Conservation (phyloP, 495 filamentous ascomycete genomes). For the Daldinia caldariorum region DNA sequence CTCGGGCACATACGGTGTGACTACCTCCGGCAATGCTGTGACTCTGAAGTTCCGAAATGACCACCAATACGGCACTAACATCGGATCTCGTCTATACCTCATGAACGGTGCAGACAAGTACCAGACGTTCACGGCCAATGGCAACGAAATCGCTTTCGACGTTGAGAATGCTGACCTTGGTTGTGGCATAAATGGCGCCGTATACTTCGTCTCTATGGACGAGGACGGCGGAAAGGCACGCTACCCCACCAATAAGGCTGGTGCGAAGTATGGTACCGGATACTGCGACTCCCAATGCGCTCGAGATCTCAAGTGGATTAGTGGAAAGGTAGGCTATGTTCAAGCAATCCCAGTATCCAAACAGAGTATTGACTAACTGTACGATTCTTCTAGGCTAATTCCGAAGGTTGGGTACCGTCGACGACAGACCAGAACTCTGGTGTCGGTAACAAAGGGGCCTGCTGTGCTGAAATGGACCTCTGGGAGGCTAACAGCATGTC, state of each 20-base stretch:
- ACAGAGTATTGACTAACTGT: background rate
- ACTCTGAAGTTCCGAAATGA: constrained; percentile 64
- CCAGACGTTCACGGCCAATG: constrained; percentile 62
- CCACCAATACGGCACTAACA: constrained; percentile 53
- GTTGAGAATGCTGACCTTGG: constrained; percentile 62
- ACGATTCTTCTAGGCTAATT: constrained; percentile 56
- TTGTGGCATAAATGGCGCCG: constrained; percentile 66
- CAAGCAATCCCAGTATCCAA: background rate
- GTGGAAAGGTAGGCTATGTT: constrained; percentile 50
- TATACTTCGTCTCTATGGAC: constrained; percentile 68
- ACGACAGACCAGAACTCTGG: constrained; percentile 66
- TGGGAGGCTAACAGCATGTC: constrained; percentile 75
- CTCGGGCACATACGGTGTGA: constrained; percentile 58
- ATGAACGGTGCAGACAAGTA: constrained; percentile 62
- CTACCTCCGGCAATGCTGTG: constrained; percentile 54
- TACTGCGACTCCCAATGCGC: constrained; percentile 69
- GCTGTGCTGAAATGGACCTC: constrained; percentile 79
- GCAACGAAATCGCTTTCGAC: constrained; percentile 68
- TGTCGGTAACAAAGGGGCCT: constrained; percentile 65
- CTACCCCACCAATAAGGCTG: constrained; percentile 63
- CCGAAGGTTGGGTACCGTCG: constrained; percentile 67
- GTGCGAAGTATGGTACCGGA: constrained; percentile 67
- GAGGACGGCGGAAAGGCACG: constrained; percentile 61
- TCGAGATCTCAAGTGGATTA: constrained; percentile 61
- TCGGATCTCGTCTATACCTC: constrained; percentile 63